Evolutionary conservation across 2,329 filamentous ascomycete genomes (phyloP).

Genomic region (Arachnomyces sp.): DNA sequence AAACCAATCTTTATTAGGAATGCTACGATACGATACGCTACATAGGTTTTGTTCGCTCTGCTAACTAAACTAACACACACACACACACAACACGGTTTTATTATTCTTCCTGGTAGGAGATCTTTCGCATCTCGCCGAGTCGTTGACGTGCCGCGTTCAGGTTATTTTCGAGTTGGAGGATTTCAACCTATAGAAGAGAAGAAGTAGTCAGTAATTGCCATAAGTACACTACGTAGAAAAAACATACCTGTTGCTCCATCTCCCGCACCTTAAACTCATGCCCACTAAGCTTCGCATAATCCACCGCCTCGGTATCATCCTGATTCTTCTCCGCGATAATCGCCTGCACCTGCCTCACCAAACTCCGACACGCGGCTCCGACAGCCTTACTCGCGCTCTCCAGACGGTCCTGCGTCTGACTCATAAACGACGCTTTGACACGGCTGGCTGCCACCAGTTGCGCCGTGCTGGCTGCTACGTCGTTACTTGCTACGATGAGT

Average conservation of each 20-base stretch:
- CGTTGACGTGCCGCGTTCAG: constrained; percentile 71
- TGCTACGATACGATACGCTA: too few relatives aligned
- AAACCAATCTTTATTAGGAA: too few relatives aligned
- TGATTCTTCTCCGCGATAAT: constrained; percentile 84
- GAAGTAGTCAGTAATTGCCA: background rate
- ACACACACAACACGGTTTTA: too few relatives aligned
- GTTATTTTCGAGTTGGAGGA: constrained; percentile 86
- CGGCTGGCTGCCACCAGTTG: constrained; percentile 92
- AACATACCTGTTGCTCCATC: constrained; percentile 96
- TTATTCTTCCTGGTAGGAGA: constrained; percentile 77
- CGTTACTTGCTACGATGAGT: constrained; percentile 94
- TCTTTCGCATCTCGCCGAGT: constrained; percentile 96
- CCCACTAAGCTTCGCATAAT: constrained; percentile 79
- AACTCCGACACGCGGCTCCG: constrained; percentile 72
- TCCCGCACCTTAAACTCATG: constrained; percentile 98
- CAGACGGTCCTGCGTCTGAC: constrained; percentile 85
- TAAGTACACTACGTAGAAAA: background rate
- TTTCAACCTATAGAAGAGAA: constrained; percentile 65
- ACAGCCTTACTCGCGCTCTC: constrained; percentile 91
- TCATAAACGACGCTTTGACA: constrained; percentile 98
- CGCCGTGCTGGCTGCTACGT: constrained; percentile 90
- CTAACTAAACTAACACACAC: too few relatives aligned
- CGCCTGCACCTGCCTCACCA: constrained; percentile 88
- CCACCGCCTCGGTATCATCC: constrained; percentile 70
- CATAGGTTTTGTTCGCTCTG: too few relatives aligned